phyloP scores from a whole-genome alignment of 2,329 filamentous ascomycete species.

The Pseudogymnoascus sp. region DNA sequence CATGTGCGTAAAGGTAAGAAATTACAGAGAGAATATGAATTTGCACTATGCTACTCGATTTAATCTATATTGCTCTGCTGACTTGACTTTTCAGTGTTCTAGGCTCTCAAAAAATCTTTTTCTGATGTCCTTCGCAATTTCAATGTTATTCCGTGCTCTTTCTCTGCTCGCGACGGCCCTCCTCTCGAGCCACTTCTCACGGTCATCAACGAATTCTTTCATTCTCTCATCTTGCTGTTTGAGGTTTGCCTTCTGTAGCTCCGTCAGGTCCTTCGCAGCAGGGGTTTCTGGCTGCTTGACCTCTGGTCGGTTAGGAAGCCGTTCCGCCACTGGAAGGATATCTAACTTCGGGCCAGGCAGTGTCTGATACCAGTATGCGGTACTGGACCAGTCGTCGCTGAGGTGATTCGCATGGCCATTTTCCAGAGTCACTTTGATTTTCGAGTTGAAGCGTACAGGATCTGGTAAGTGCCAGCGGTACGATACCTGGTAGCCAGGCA shows the following conservation, averaged over 20 bases:
- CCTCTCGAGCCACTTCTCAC: conserved; percentile 23
- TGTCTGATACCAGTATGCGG: conserved; percentile 30
- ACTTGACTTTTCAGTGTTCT: neutral
- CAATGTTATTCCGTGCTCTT: conserved; percentile 14
- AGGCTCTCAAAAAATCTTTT: conserved; percentile 1
- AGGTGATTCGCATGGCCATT: conserved; percentile 29
- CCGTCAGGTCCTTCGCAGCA: conserved; percentile 1
- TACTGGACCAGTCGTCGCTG: conserved; percentile 28
- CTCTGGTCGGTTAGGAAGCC: conserved; percentile 17
- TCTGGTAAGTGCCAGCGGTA: conserved; percentile 31
- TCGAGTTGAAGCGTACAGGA: conserved; percentile 28
- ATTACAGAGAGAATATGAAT: neutral
- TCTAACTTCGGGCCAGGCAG: conserved; percentile 27
- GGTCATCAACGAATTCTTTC: conserved; percentile 21
- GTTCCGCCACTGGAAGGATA: conserved; percentile 23
- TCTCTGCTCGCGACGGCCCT: conserved; percentile 18
- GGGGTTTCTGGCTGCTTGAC: conserved; percentile 12
- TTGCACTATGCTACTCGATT: neutral
- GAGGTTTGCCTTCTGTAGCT: conserved; percentile 10
- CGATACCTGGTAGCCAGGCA: conserved; percentile 27
- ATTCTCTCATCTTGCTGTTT: conserved; percentile 19
- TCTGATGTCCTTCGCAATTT: conserved; percentile 16
- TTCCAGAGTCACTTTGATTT: conserved; percentile 25
- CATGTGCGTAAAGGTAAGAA: neutral
- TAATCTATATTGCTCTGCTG: neutral